Evolutionary conservation across 805 yeast species (phyloP).

Genomic region (Kuraishia floccosa): DNA sequence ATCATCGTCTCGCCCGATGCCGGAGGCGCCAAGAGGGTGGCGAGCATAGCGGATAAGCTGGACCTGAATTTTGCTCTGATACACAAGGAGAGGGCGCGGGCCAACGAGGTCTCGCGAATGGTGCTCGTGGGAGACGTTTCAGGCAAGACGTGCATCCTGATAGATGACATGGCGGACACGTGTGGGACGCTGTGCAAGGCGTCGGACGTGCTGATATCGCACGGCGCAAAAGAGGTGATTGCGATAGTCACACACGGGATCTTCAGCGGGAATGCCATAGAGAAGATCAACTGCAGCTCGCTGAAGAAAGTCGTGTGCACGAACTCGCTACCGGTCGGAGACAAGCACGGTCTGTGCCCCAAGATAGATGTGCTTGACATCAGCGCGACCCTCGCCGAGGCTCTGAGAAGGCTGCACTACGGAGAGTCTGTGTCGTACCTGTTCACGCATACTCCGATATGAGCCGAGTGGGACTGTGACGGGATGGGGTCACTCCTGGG

Average conservation of each 20-base stretch:
- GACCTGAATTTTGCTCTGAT: slow-evolving; percentile 92
- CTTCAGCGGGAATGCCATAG: slow-evolving; percentile 74
- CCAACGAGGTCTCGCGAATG: slow-evolving; percentile 92
- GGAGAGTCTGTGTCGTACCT: slow-evolving; percentile 91
- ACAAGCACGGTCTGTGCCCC: slow-evolving; percentile 43
- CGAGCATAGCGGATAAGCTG: slow-evolving; percentile 82
- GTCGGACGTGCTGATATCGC: slow-evolving; percentile 70
- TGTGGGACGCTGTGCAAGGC: slow-evolving; percentile 96
- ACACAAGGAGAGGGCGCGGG: slow-evolving; percentile 91
- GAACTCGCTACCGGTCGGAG: slow-evolving; percentile 80
- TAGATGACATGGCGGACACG: slow-evolving; percentile 98
- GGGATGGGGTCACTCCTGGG: too few species aligned
- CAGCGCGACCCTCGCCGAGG: slow-evolving; percentile 82
- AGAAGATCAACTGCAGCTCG: slow-evolving; percentile 55
- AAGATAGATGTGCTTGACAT: slow-evolving; percentile 78
- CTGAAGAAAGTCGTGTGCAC: slow-evolving; percentile 77
- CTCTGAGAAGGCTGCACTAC: slow-evolving; percentile 87
- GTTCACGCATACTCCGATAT: slow-evolving; percentile 47
- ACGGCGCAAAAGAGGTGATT: slow-evolving; percentile 77
- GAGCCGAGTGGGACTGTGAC: too few species aligned
- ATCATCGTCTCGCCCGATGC: slow-evolving; percentile 96
- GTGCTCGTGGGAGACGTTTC: slow-evolving; percentile 92
- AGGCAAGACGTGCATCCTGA: slow-evolving; percentile 70
- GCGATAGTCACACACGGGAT: slow-evolving; percentile 97
- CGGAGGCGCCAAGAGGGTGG: slow-evolving; percentile 97